Conservation (phyloP, 2,329 filamentous ascomycete genomes). For the Fusarium metavorans region DNA sequence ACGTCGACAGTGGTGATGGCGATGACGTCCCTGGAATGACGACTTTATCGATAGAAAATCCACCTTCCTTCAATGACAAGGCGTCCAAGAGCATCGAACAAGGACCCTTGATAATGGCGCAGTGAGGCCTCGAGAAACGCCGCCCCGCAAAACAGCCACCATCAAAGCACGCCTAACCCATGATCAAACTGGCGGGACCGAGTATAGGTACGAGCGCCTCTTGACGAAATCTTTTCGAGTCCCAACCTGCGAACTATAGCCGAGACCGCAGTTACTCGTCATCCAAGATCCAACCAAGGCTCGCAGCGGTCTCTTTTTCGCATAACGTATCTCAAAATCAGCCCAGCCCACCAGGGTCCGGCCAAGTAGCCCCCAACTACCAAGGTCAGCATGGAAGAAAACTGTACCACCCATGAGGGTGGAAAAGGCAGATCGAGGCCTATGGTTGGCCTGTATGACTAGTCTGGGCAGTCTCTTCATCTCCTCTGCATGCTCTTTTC, state of each 20-base stretch:
- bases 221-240: background rate
- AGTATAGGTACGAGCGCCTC: background rate
- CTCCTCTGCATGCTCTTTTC: constrained; percentile 7
- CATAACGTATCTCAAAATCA: background rate
- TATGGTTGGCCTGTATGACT: constrained; percentile 14
- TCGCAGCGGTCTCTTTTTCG: constrained; percentile 5
- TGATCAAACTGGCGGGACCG: constrained; percentile 4
- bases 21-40: background rate
- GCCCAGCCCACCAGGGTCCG: background rate
- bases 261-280: background rate
- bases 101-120: constrained; percentile 8
- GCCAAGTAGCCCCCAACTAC: constrained; percentile 3
- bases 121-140: constrained; percentile 24
- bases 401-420: constrained; percentile 4
- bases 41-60: background rate
- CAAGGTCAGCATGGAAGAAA: background rate
- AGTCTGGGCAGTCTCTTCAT: constrained; percentile 18
- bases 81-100: background rate
- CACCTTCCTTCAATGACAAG: background rate
- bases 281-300: constrained; percentile 10
- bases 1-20: background rate
- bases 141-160: constrained; percentile 17
- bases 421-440: background rate
- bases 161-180: background rate
- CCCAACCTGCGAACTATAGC: background rate